phyloP scores from a whole-genome alignment of 2,329 filamentous ascomycete species.

The Microthyrium microscopicum region DNA sequence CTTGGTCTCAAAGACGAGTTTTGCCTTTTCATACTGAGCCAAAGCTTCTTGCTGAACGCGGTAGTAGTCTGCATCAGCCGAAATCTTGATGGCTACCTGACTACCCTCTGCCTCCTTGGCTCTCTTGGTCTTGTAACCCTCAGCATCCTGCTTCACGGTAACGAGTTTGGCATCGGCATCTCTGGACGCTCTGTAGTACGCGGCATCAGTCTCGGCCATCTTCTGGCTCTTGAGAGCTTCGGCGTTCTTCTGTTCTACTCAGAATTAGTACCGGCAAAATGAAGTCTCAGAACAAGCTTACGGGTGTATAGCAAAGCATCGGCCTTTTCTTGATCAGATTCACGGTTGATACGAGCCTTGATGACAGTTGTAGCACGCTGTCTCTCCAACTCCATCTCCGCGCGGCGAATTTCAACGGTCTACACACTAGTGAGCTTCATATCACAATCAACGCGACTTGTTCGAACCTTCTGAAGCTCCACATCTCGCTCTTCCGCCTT shows the following conservation, averaged over 20 bases:
- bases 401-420: slow-evolving; percentile 64
- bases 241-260: slow-evolving; percentile 26
- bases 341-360: slow-evolving; percentile 53
- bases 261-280: too few relatives aligned
- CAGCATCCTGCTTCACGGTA: slow-evolving; percentile 11
- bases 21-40: slow-evolving; percentile 39
- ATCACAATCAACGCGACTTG: too few relatives aligned
- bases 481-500: slow-evolving; percentile 61
- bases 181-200: slow-evolving; percentile 22
- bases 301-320: slow-evolving; percentile 38
- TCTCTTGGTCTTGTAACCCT: too few relatives aligned
- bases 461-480: slow-evolving; percentile 57
- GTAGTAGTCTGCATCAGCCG: slow-evolving; percentile 24
- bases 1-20: slow-evolving; percentile 17
- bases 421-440: too few relatives aligned
- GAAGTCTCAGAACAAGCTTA: too few relatives aligned
- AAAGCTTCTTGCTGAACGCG: slow-evolving; percentile 38
- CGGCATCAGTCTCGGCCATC: slow-evolving; percentile 41
- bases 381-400: slow-evolving; percentile 63
- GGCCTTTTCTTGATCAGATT: slow-evolving; percentile 51
- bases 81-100: slow-evolving; percentile 21
- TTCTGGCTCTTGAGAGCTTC: slow-evolving; percentile 40
- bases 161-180: slow-evolving; percentile 30
- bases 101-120: slow-evolving; percentile 28
- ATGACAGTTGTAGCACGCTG: slow-evolving; percentile 64